Evolutionary conservation across 768 basidiomycete species (phyloP).

Genomic region (Kockovaella imperatae): DNA sequence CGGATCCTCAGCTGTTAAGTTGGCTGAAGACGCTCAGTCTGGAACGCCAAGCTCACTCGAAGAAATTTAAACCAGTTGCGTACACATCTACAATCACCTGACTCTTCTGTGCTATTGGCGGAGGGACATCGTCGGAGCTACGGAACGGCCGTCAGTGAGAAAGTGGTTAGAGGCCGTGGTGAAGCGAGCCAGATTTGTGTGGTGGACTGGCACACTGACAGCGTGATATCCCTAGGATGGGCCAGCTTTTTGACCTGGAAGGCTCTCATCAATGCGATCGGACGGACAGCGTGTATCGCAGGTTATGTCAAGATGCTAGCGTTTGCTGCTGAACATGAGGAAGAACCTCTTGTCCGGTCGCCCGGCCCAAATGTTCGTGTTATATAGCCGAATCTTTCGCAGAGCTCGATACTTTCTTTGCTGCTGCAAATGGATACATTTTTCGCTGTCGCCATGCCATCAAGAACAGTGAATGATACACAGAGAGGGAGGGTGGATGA

Average conservation of each 20-base stretch:
- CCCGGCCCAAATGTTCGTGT: no score
- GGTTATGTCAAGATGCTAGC: no score
- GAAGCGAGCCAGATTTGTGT: background rate
- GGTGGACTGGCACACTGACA: conserved; percentile 35
- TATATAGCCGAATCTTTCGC: no score
- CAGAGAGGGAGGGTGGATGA: no score
- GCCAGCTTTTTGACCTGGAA: conserved; percentile 64
- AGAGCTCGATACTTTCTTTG: no score
- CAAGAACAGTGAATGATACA: no score
- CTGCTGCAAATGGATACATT: no score
- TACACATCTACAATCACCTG: conserved; percentile 70
- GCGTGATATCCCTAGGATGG: conserved; percentile 59
- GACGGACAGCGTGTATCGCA: no score
- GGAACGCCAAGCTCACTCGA: conserved; percentile 44
- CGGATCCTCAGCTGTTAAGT: background rate
- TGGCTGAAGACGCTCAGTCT: background rate
- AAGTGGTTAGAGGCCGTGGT: background rate
- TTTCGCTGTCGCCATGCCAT: no score
- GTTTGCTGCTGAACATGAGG: no score
- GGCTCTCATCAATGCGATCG: no score
- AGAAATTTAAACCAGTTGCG: conserved; percentile 69
- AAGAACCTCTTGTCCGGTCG: no score
- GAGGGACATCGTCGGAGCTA: conserved; percentile 51
- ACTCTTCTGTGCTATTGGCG: conserved; percentile 51
- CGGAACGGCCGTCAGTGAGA: background rate